Percentiles rank a stretch among this genome's conserved stretches.
These are phyloP conservation scores for Ustilago crameri DNA, from an alignment of 1,284 basidiomycete genomes.

Conservation along the genomic window DNA sequence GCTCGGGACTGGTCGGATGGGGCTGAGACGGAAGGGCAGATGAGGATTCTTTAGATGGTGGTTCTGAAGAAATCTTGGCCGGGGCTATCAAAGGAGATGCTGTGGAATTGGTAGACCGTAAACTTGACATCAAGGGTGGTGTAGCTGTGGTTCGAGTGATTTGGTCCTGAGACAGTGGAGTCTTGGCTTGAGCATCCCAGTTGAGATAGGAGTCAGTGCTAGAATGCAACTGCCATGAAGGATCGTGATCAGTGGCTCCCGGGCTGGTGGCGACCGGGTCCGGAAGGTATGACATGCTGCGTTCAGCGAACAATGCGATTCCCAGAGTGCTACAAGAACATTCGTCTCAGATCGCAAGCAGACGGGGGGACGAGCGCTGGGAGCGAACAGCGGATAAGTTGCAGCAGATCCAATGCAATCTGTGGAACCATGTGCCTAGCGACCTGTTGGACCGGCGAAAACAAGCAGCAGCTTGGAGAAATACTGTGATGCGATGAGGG, in stretches of 20 bases:
- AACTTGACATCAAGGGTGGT: constrained; percentile 13
- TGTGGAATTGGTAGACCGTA: constrained; percentile 21
- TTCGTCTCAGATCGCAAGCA: neutral
- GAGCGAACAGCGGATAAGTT: neutral
- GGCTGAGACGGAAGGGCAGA: constrained; percentile 30
- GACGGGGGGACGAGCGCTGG: too few relatives aligned
- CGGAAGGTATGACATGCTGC: constrained; percentile 39
- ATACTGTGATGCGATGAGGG: too few relatives aligned
- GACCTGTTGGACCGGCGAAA: neutral
- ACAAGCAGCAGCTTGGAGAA: too few relatives aligned
- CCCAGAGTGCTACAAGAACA: neutral
- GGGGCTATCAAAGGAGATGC: constrained; percentile 6
- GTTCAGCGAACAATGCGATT: neutral
- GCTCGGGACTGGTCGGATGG: constrained; percentile 30
- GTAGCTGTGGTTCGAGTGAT: constrained; percentile 2
- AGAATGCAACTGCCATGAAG: constrained; percentile 37
- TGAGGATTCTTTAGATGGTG: constrained; percentile 14
- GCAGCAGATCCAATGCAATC: neutral
- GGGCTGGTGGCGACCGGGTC: constrained; percentile 33
- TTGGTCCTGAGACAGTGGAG: constrained; percentile 10
- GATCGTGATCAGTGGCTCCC: constrained; percentile 10
- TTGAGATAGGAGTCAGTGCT: constrained; percentile 47
- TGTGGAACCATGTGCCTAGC: neutral
- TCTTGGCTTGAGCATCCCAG: constrained; percentile 20
- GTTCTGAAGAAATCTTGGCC: constrained; percentile 17